A percentile compares a stretch with the other conserved stretches of the same genome.
Evolutionary conservation across 495 filamentous ascomycete species (phyloP).

Genomic region (Penicillium parvum): DNA sequence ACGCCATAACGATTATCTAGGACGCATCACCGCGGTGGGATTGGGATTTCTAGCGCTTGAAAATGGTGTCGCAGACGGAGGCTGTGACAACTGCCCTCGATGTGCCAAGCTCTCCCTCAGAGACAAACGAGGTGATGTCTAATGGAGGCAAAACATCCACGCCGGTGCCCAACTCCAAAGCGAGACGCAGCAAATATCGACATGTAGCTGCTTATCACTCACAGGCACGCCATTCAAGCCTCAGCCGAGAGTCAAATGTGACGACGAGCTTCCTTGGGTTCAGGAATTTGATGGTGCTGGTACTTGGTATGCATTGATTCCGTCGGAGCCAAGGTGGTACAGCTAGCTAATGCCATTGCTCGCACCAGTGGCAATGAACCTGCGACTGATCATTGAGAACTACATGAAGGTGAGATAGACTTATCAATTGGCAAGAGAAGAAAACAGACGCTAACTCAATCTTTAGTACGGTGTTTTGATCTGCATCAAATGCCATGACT

Average conservation of each 20-base stretch:
- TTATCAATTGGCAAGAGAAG: neutral
- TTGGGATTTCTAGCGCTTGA: neutral
- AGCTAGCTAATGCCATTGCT: slow-evolving; percentile 16
- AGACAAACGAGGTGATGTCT: slow-evolving; percentile 3
- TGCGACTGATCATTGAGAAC: slow-evolving; percentile 92
- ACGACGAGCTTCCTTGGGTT: slow-evolving; percentile 88
- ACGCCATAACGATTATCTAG: neutral
- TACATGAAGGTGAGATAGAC: slow-evolving; percentile 71
- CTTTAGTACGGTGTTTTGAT: slow-evolving; percentile 86
- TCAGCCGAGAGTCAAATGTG: slow-evolving; percentile 72
- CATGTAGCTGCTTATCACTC: slow-evolving; percentile 87
- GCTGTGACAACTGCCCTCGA: slow-evolving; percentile 12
- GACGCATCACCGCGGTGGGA: neutral
- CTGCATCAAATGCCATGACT: slow-evolving; percentile 86
- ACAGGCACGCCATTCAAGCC: slow-evolving; percentile 62
- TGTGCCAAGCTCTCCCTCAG: slow-evolving; percentile 1
- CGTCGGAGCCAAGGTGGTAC: neutral
- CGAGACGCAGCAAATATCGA: slow-evolving; percentile 61
- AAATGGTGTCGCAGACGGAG: slow-evolving; percentile 20
- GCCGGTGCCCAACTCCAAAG: slow-evolving; percentile 6
- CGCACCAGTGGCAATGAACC: slow-evolving; percentile 75
- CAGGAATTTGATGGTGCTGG: slow-evolving; percentile 92
- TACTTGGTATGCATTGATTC: slow-evolving; percentile 57
- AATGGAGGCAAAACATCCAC: slow-evolving; percentile 5
- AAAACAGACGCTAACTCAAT: slow-evolving; percentile 6